phyloP scores from a whole-genome alignment of 495 filamentous ascomycete genomes.

The Parachaetomium inaequale region DNA sequence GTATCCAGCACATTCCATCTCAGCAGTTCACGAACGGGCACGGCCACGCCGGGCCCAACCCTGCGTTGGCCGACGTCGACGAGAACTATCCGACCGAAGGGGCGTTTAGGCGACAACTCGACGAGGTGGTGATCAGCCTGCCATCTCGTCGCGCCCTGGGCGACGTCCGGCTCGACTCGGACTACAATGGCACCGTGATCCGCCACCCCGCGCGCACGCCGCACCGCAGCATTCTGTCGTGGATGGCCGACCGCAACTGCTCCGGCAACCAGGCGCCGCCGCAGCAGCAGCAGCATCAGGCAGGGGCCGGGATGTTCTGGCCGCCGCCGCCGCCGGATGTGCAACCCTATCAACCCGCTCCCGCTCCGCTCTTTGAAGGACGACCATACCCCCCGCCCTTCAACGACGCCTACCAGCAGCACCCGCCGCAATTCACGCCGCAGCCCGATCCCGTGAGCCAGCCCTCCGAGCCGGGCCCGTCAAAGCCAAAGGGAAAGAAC shows the following conservation, averaged over 20 bases:
- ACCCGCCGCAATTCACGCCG: background rate
- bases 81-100: background rate
- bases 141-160: background rate
- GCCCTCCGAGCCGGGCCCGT: background rate
- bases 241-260: background rate
- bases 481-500: background rate
- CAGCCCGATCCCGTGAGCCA: background rate
- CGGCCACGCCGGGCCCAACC: background rate
- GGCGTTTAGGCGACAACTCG: background rate
- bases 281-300: too few relatives aligned
- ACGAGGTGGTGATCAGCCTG: background rate
- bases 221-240: background rate
- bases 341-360: too few relatives aligned
- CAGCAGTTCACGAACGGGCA: background rate
- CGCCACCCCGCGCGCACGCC: background rate
- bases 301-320: too few relatives aligned
- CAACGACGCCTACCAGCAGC: too few relatives aligned
- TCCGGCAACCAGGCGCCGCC: too few relatives aligned
- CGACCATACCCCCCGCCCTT: background rate
- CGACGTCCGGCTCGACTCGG: conserved; percentile 8
- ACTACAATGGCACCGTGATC: conserved; percentile 3
- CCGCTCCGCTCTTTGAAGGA: too few relatives aligned
- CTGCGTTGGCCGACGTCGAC: background rate
- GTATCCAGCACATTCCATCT: background rate
- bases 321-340: too few relatives aligned